These are phyloP conservation scores for Aspergillus puulaauensis DNA, from an alignment of 2,329 filamentous ascomycete genomes.

Conservation along the genomic window DNA sequence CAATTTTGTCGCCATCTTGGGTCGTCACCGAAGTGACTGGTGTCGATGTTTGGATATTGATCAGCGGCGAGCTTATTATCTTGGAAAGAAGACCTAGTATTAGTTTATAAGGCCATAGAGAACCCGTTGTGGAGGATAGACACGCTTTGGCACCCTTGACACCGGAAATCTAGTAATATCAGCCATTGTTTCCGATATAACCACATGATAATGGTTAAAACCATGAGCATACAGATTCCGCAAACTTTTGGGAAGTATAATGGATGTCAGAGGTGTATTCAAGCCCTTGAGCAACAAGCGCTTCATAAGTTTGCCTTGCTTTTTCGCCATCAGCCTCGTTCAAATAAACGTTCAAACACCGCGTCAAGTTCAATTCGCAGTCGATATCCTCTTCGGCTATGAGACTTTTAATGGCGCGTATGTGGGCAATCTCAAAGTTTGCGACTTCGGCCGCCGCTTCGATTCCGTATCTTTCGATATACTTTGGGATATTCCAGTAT, in stretches of 20 bases:
- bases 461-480: conserved; percentile 37
- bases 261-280: conserved; percentile 32
- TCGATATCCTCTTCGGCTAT: conserved; percentile 45
- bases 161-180: conserved; percentile 31
- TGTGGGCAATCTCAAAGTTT: conserved; percentile 43
- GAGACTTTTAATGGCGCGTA: conserved; percentile 43
- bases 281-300: conserved; percentile 29
- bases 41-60: conserved; percentile 57
- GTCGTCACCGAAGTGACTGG: conserved; percentile 36
- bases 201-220: not conserved
- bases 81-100: conserved; percentile 67
- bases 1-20: conserved; percentile 53
- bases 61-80: conserved; percentile 48
- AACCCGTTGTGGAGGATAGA: conserved; percentile 37
- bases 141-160: conserved; percentile 41
- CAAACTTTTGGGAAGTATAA: conserved; percentile 25
- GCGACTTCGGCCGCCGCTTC: conserved; percentile 41
- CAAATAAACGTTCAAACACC: conserved; percentile 44
- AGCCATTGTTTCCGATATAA: not conserved
- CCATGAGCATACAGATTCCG: conserved; percentile 27
- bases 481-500: conserved; percentile 41
- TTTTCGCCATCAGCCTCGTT: conserved; percentile 34
- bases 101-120: conserved; percentile 71
- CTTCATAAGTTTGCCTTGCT: conserved; percentile 28
- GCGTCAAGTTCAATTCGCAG: conserved; percentile 45